Conservation (phyloP, 78 protist species). For the Dictyostelium capitatum region DNA sequence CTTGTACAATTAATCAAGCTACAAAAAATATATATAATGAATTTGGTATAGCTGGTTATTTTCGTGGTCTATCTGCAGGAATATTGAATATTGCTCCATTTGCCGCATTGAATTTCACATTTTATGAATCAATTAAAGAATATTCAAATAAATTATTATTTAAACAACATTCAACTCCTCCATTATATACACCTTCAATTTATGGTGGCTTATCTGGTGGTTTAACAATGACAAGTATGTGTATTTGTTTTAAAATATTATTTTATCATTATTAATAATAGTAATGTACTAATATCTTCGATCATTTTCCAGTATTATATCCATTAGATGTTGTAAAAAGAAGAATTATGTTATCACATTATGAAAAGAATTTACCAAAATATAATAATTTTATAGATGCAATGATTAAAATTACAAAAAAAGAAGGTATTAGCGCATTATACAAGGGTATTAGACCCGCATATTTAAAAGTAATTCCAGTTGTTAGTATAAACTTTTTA, state of each 20-base stretch:
- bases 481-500: conserved; percentile 55
- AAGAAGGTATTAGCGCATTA: conserved; percentile 49
- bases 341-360: conserved; percentile 58
- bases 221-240: conserved; percentile 58
- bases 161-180: neutral
- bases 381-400: conserved; percentile 41
- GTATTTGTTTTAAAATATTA: too few species aligned
- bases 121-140: conserved; percentile 54
- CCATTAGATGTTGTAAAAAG: conserved; percentile 76
- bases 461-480: conserved; percentile 67
- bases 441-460: conserved; percentile 73
- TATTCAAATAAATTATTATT: neutral
- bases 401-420: conserved; percentile 14
- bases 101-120: conserved; percentile 55
- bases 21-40: neutral
- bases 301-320: conserved; percentile 23
- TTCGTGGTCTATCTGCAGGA: conserved; percentile 57
- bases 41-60: conserved; percentile 26
- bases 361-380: neutral
- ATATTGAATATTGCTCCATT: conserved; percentile 72
- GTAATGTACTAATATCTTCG: neutral
- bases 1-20: neutral
- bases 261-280: neutral
- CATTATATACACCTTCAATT: conserved; percentile 42
- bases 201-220: conserved; percentile 73